Conservation (phyloP, 768 basidiomycete genomes). For the Hemileccinum rubropunctum region DNA sequence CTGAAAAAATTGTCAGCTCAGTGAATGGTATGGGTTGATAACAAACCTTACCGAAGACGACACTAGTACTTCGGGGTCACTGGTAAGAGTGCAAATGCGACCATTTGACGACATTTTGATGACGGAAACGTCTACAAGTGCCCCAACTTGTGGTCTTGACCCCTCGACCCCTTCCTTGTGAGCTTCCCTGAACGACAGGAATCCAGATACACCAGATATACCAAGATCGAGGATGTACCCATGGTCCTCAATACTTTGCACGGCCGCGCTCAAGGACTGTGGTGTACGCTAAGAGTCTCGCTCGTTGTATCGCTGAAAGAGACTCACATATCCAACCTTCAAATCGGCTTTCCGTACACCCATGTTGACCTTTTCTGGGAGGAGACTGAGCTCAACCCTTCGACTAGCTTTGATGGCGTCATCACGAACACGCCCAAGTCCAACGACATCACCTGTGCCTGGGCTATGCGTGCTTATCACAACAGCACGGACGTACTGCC, state of each 20-base stretch:
- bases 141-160: slow-evolving; percentile 55
- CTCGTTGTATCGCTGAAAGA: not conserved
- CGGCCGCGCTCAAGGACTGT: slow-evolving; percentile 71
- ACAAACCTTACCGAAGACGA: slow-evolving; percentile 51
- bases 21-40: not conserved
- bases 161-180: slow-evolving; percentile 36
- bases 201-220: slow-evolving; percentile 73
- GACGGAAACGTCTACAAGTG: slow-evolving; percentile 66
- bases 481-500: slow-evolving; percentile 81
- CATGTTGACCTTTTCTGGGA: slow-evolving; percentile 81
- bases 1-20: slow-evolving; percentile 33
- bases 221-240: slow-evolving; percentile 91
- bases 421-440: slow-evolving; percentile 62
- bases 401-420: slow-evolving; percentile 66
- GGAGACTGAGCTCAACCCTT: slow-evolving; percentile 80
- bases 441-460: slow-evolving; percentile 58
- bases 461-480: slow-evolving; percentile 69
- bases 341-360: slow-evolving; percentile 80
- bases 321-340: slow-evolving; percentile 68
- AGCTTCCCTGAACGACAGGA: slow-evolving; percentile 76
- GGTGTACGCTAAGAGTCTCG: slow-evolving; percentile 1
- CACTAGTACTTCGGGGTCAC: slow-evolving; percentile 47
- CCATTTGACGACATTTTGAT: slow-evolving; percentile 70
- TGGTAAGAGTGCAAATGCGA: slow-evolving; percentile 69
- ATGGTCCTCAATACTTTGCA: slow-evolving; percentile 90